phyloP scores from a whole-genome alignment of 306 rosid species.

The Nissolia schottii region DNA sequence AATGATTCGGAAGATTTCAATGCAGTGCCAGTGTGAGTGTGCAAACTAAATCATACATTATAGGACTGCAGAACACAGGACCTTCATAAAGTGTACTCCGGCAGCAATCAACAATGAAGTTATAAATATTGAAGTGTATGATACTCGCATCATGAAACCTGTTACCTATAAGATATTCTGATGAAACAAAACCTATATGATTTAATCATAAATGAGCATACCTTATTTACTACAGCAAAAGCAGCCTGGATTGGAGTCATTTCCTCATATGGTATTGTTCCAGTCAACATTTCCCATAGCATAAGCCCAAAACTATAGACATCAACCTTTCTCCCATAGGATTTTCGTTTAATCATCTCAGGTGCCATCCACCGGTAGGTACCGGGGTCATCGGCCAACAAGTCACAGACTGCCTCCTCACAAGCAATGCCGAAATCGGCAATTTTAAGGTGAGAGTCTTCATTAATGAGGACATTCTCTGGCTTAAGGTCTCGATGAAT shows the following conservation, averaged over 20 bases:
- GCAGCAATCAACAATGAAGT: background rate
- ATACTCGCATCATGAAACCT: background rate
- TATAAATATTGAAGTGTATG: background rate
- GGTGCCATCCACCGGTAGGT: constrained; percentile 99
- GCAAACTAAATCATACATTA: background rate
- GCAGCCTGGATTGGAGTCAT: constrained; percentile 99
- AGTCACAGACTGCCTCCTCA: constrained; percentile 67
- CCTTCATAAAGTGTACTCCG: background rate
- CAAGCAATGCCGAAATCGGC: constrained; percentile 98
- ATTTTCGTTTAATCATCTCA: constrained; percentile 87
- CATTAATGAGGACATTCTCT: constrained; percentile 70
- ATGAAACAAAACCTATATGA: background rate
- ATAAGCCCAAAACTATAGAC: constrained; percentile 93
- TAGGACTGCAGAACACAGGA: background rate
- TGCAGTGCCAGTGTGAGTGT: background rate
- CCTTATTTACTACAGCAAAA: constrained; percentile 93
- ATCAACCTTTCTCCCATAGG: constrained; percentile 81
- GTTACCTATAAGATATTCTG: background rate
- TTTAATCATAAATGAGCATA: constrained; percentile 11
- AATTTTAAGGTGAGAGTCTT: constrained; percentile 61
- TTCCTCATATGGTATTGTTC: constrained; percentile 78
- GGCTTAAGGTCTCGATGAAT: constrained; percentile 96
- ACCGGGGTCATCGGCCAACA: constrained; percentile 85
- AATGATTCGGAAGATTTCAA: background rate
- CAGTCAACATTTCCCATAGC: constrained; percentile 90